These are phyloP conservation scores for Chaetomium globosum DNA, from an alignment of 2,329 filamentous ascomycete genomes.

Conservation along the genomic window DNA sequence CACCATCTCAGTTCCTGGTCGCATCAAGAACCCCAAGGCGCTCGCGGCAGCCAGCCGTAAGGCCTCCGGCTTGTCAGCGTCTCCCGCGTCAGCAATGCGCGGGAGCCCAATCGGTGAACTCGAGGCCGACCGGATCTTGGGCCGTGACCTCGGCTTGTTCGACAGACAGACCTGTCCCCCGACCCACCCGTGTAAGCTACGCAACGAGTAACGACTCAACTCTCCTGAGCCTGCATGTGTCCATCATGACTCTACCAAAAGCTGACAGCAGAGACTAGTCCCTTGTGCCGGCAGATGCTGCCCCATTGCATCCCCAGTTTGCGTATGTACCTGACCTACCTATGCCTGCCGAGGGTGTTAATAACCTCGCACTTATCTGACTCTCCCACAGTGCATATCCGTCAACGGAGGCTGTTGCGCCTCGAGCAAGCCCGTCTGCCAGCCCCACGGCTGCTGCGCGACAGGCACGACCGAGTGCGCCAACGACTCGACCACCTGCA, in stretches of 20 bases:
- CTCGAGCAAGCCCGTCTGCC: neutral
- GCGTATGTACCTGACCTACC: neutral
- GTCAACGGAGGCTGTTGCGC: constrained; percentile 7
- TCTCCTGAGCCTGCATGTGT: neutral
- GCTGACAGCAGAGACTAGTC: neutral
- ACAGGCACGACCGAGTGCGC: neutral
- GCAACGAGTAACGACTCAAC: too few relatives aligned
- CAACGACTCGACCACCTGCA: constrained; percentile 1
- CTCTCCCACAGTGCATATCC: neutral
- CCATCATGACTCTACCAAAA: neutral
- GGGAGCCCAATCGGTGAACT: neutral
- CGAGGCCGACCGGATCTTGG: neutral
- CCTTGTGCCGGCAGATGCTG: neutral
- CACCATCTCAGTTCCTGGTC: constrained; percentile 3
- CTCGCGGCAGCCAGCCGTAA: neutral
- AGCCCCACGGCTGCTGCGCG: neutral
- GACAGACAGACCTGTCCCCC: constrained; percentile 7
- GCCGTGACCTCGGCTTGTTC: constrained; percentile 1
- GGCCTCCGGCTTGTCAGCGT: neutral
- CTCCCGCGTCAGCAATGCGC: neutral
- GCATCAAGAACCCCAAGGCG: neutral
- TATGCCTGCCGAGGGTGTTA: neutral
- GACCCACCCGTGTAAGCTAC: constrained; percentile 1
- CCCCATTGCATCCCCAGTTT: neutral
- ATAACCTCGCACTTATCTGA: neutral